Evolutionary conservation across 2,329 filamentous ascomycete species (phyloP).

Genomic region (Didymella sp.): DNA sequence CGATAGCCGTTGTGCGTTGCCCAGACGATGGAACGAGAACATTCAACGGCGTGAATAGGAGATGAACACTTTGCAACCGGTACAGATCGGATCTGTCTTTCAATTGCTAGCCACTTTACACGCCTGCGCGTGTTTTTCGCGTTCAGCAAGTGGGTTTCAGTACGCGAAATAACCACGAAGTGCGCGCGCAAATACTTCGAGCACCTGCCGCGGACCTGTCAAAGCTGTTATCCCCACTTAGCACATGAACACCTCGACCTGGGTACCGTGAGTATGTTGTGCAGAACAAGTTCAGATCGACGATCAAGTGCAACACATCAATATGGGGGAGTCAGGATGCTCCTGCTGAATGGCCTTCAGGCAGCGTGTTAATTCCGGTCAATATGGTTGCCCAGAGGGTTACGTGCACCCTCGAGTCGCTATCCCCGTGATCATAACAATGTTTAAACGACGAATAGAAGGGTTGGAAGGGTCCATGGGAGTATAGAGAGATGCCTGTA

Average conservation of each 20-base stretch:
- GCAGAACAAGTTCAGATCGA: conserved; percentile 1
- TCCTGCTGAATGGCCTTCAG: neutral
- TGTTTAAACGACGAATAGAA: neutral
- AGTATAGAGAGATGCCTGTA: conserved; percentile 14
- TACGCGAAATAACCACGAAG: conserved; percentile 13
- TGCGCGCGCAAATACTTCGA: conserved; percentile 12
- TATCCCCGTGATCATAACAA: conserved; percentile 3
- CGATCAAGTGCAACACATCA: conserved; percentile 17
- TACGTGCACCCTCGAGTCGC: conserved; percentile 11
- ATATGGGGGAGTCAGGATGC: conserved; percentile 5
- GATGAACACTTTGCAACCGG: neutral
- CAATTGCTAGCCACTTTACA: conserved; percentile 10
- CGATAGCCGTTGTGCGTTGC: conserved; percentile 3
- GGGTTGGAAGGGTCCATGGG: neutral
- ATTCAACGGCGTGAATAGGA: neutral
- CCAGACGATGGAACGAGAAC: neutral
- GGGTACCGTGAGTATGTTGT: conserved; percentile 12
- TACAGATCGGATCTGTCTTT: conserved; percentile 1
- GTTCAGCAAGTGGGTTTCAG: conserved; percentile 11
- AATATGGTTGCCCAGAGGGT: neutral
- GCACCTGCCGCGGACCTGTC: conserved; percentile 13
- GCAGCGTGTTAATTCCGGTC: conserved; percentile 1
- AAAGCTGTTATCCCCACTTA: conserved; percentile 16
- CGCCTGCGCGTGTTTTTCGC: conserved; percentile 10
- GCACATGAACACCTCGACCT: conserved; percentile 2